Evolutionary conservation across 768 basidiomycete species (phyloP).

Genomic region (Mrakia hoshinonis): DNA sequence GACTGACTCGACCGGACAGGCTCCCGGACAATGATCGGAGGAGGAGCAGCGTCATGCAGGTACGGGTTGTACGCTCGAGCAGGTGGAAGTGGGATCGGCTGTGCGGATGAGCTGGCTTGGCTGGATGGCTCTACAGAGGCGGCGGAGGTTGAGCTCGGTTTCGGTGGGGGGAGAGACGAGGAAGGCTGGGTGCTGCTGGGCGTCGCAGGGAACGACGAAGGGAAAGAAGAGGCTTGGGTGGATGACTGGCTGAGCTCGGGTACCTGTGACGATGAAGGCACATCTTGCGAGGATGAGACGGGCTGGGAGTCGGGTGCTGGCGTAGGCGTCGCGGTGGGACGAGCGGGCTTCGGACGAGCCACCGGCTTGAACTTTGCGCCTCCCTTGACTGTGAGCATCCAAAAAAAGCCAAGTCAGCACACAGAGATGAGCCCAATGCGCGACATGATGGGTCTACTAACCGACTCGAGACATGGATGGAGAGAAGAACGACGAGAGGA

Average conservation of each 20-base stretch:
- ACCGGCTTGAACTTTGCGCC: conserved; percentile 21
- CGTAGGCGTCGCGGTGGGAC: conserved; percentile 1
- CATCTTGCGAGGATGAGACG: not conserved
- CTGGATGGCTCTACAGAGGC: not conserved
- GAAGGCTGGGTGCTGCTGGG: not conserved
- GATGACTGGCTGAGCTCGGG: not conserved
- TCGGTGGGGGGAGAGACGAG: not conserved
- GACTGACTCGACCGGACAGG: not conserved
- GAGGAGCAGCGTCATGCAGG: conserved; percentile 14
- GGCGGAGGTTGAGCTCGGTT: not conserved
- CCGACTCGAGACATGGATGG: conserved; percentile 5
- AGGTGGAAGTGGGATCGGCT: conserved; percentile 10
- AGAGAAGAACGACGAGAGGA: not conserved
- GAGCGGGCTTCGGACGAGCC: conserved; percentile 5
- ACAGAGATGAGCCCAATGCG: not conserved
- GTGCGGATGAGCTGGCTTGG: not conserved
- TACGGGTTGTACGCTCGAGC: conserved; percentile 15
- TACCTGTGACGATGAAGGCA: not conserved
- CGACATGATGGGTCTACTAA: not conserved
- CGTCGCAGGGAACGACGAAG: not conserved
- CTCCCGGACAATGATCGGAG: conserved; percentile 6
- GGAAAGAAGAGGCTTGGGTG: not conserved
- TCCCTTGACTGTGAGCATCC: conserved; percentile 11
- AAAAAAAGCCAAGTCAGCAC: not conserved
- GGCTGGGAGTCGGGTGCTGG: conserved; percentile 4